Percentiles rank a stretch among this genome's conserved stretches.
Evolutionary conservation across 345 rosid species (phyloP).

Genomic region (Murraya koenigii): DNA sequence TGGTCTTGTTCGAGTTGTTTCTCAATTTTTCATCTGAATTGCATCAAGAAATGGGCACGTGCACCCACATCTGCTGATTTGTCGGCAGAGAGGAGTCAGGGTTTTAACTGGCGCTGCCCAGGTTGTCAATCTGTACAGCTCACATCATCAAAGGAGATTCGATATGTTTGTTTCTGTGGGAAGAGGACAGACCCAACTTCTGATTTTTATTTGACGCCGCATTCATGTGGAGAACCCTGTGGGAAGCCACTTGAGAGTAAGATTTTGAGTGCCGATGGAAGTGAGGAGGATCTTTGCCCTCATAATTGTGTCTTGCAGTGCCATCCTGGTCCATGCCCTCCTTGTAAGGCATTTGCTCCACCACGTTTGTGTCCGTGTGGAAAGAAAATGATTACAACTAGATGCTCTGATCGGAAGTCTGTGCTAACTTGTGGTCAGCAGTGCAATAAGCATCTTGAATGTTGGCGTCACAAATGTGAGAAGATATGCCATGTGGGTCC

Average conservation of each 20-base stretch:
- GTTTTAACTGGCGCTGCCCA: constrained; percentile 94
- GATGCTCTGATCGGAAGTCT: constrained; percentile 81
- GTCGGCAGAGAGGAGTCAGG: constrained; percentile 75
- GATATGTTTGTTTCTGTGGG: constrained; percentile 77
- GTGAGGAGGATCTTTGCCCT: constrained; percentile 71
- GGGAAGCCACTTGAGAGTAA: constrained; percentile 83
- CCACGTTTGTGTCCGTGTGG: constrained; percentile 82
- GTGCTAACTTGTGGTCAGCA: constrained; percentile 71
- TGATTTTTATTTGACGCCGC: constrained; percentile 91
- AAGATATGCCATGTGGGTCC: constrained; percentile 75
- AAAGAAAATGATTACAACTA: constrained; percentile 69
- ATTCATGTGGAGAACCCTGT: constrained; percentile 97
- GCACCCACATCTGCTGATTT: constrained; percentile 88
- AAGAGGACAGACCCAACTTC: constrained; percentile 85
- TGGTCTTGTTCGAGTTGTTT: constrained; percentile 98
- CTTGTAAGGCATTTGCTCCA: constrained; percentile 94
- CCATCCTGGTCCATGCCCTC: constrained; percentile 99
- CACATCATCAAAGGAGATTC: constrained; percentile 67
- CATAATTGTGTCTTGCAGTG: constrained; percentile 95
- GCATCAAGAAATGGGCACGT: constrained; percentile 95
- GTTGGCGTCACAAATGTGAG: constrained; percentile 75
- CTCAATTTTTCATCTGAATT: constrained; percentile 86
- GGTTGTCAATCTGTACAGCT: constrained; percentile 95
- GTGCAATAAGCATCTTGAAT: constrained; percentile 74
- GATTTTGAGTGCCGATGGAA: constrained; percentile 27